These are phyloP conservation scores for Cryptococcus sp. DNA, from an alignment of 1,284 basidiomycete genomes.

Conservation along the genomic window DNA sequence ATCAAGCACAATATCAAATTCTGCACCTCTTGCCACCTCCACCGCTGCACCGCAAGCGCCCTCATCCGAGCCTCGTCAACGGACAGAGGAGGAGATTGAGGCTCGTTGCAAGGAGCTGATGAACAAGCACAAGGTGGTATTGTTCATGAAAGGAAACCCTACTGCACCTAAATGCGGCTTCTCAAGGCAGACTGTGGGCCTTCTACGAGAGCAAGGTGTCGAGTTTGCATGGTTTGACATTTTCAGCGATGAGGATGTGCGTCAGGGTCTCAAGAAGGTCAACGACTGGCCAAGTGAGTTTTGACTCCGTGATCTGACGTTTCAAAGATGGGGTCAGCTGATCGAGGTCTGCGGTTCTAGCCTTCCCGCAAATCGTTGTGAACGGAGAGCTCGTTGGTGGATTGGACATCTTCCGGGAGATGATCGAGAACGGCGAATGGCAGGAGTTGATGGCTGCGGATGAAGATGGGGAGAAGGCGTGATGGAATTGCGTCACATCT, in stretches of 20 bases:
- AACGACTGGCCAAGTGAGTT: conserved; percentile 56
- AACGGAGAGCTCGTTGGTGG: conserved; percentile 79
- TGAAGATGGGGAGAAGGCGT: conserved; percentile 14
- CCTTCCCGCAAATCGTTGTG: conserved; percentile 71
- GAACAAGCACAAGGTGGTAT: conserved; percentile 62
- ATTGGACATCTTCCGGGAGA: conserved; percentile 66
- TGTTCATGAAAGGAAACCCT: conserved; percentile 98
- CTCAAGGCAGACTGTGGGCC: conserved; percentile 67
- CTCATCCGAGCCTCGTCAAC: conserved; percentile 23
- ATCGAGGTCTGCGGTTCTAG: conserved; percentile 6
- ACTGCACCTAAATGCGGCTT: conserved; percentile 84
- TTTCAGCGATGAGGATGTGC: conserved; percentile 67
- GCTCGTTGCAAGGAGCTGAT: conserved; percentile 62
- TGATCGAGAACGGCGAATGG: conserved; percentile 57
- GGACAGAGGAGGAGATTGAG: conserved; percentile 54
- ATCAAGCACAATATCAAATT: conserved; percentile 48
- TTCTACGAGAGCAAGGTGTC: conserved; percentile 64
- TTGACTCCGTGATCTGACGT: not conserved
- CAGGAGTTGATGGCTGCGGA: conserved; percentile 42
- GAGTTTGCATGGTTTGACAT: conserved; percentile 74
- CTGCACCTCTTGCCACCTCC: conserved; percentile 37
- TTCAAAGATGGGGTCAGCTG: not conserved
- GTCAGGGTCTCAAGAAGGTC: conserved; percentile 59
- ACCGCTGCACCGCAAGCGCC: conserved; percentile 22
- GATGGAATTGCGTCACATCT: too few species aligned